Percentiles rank a stretch among this genome's conserved stretches.
Evolutionary conservation across 495 filamentous ascomycete species (phyloP).

Genomic region (Penicillium salamii): DNA sequence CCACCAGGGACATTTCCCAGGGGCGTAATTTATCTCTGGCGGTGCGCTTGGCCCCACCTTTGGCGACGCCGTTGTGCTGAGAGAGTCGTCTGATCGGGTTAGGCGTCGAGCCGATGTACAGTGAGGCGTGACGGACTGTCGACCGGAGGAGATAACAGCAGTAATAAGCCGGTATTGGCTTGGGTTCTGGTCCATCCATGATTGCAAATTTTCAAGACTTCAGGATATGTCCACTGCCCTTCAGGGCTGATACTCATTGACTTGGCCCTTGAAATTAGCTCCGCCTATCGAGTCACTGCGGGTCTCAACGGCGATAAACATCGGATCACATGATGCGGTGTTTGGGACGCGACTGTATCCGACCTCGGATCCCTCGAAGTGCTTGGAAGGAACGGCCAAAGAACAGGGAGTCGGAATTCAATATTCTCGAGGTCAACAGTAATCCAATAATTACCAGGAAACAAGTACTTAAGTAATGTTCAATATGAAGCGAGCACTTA

Average conservation of each 20-base stretch:
- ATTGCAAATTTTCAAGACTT: not conserved
- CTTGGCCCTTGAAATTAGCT: constrained; percentile 5
- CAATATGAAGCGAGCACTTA: too few species aligned
- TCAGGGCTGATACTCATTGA: too few species aligned
- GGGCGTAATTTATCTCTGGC: constrained; percentile 63
- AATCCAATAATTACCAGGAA: too few species aligned
- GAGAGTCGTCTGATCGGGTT: constrained; percentile 75
- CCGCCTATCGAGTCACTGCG: constrained; percentile 1
- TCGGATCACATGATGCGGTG: constrained; percentile 2
- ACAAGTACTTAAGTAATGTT: too few species aligned
- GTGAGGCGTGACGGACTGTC: constrained; percentile 55
- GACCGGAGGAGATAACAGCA: constrained; percentile 89
- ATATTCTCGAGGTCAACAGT: too few species aligned
- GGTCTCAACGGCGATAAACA: constrained; percentile 1
- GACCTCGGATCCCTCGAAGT: too few species aligned
- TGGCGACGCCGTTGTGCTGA: constrained; percentile 82
- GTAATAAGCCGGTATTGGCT: constrained; percentile 68
- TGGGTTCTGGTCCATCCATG: constrained; percentile 27
- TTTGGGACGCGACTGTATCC: too few species aligned
- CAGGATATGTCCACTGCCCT: too few species aligned
- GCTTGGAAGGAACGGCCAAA: too few species aligned
- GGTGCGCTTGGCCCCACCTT: constrained; percentile 78
- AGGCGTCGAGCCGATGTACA: constrained; percentile 91
- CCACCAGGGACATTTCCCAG: constrained; percentile 90
- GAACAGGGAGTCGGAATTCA: too few species aligned